Base-by-base conservation (phyloP, 2,329 filamentous ascomycete genomes). In the Falciphora oryzae region DNA sequence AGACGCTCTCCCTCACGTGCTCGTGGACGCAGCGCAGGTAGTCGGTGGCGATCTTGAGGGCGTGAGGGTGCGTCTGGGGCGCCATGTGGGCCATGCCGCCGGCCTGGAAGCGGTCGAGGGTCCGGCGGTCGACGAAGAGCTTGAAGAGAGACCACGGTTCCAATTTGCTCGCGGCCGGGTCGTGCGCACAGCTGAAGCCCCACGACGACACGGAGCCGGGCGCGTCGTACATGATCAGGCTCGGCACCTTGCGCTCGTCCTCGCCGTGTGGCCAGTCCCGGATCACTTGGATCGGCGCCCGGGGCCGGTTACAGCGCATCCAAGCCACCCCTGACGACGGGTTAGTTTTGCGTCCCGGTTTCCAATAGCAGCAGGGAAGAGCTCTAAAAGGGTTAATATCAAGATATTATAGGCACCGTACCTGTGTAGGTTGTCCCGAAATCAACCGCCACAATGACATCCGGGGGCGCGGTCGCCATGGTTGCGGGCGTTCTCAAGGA, bases 201-300 rank as follows among this genome's bases (percentile, higher is more conserved):
- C 83, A 85, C 0, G 80, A 82, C 0, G 80, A 80, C 8, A 83
- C 72, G 4, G 4, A 3, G 32, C 32, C 32, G 4, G 2, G 32
- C 4, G 4, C 65, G 38, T 79, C 78, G 68, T 84, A 85, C 18
- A 83, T 73, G 4, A 84, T 71, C 6, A 78, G 76, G 0, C 83
- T 84, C 1, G 82, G 82, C 0, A 84, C 82, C 68, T 85, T 85
- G 67, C 83, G 81, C 67, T 85, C 82, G 65, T 78, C 79, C 64
- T 81, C 80, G 59, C 79, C 78, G 3, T 82, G 82, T 0, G 83
- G 83, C 83, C 83, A 85, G 73, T 83, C 80, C 70, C 81, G 77
- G 67, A 81, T 76, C 35, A 79, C 72, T 62, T 81, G 79, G 59
- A 81, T 77, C 2, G 78, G 77, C n/a, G 75, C 75, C 57, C 71